These are phyloP conservation scores for Diatrype stigma DNA, from an alignment of 2,329 filamentous ascomycete species.

Conservation along the genomic window DNA sequence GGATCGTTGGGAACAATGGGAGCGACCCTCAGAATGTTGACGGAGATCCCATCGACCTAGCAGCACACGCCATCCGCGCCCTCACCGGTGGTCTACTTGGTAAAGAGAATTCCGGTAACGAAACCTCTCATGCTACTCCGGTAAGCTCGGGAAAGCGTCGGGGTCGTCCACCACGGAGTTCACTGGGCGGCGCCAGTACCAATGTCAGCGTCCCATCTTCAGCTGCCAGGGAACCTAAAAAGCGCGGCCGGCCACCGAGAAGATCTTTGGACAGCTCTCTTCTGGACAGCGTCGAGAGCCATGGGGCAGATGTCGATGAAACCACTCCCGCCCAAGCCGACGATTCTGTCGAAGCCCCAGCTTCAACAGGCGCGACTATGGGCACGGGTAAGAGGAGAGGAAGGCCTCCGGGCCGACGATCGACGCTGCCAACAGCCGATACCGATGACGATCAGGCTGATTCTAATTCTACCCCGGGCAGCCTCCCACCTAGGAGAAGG, in stretches of 20 bases:
- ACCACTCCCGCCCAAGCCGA: not conserved
- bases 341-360: constrained; percentile 8
- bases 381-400: constrained; percentile 26
- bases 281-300: constrained; percentile 20
- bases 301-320: constrained; percentile 12
- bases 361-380: constrained; percentile 30
- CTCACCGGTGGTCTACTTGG: constrained; percentile 18
- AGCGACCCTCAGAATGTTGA: constrained; percentile 5
- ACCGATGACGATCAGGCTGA: not conserved
- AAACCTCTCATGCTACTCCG: constrained; percentile 12
- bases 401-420: constrained; percentile 7
- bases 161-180: constrained; percentile 23
- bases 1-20: constrained; percentile 10
- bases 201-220: not conserved
- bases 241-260: constrained; percentile 24
- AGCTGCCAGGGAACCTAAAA: constrained; percentile 12
- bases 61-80: constrained; percentile 32
- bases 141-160: constrained; percentile 21
- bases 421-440: constrained; percentile 5
- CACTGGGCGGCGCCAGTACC: not conserved
- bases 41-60: constrained; percentile 36
- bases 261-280: constrained; percentile 17
- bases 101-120: constrained; percentile 1
- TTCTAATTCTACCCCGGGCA: constrained; percentile 1
- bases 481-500: constrained; percentile 20